Base-by-base conservation (phyloP, 2,329 filamentous ascomycete species). In the Fusarium lateritium region DNA sequence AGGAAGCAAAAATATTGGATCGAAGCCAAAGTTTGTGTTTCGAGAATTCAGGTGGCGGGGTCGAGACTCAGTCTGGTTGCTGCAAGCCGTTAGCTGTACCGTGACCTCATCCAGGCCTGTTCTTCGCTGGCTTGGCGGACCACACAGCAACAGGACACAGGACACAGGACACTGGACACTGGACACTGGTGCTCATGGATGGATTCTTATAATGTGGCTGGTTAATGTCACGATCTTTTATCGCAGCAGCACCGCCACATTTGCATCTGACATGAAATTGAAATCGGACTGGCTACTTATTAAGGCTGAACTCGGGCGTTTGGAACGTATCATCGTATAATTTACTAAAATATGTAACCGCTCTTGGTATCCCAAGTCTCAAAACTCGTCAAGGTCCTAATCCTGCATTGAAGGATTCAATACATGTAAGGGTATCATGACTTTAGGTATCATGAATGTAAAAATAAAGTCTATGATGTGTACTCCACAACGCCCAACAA, bases 31-130 rank as follows among this genome's bases (percentile, higher is more conserved):
- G 58, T 56, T 72, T 61, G 53, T 69, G 49, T 66, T 58, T 68
- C 46, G 60, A 71, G 65, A 69, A 64, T 69, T 65, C 28, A 53
- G 63, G 72, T 75, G 69, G 73, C 70, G 73, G 73, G 73, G 73
- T 73, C 62, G 49, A 65, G 66, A 67, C 65, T 66, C 59, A 61
- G 56, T 55, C 55, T 60, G 54, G 68, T 55, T 58, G 50, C 45
- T 65, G 49, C 54, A 67, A 57, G 56, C 47, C 55, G 62, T 63
- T 65, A 26, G 61, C 45, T 68, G 50, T 65, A 61, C 71, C 65
- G 63, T 73, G 71, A 73, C 68, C 73, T 75, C 73, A 69, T 69
- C 51, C 46, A 66, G 58, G 61, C 62, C 59, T 61, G 54, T 54
- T 64, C 53, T 36, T 63, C 34, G 43, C 54, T 62, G 62, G 55